Base-by-base conservation (phyloP, 2,329 filamentous ascomycete species). In the Fusarium graminum region DNA sequence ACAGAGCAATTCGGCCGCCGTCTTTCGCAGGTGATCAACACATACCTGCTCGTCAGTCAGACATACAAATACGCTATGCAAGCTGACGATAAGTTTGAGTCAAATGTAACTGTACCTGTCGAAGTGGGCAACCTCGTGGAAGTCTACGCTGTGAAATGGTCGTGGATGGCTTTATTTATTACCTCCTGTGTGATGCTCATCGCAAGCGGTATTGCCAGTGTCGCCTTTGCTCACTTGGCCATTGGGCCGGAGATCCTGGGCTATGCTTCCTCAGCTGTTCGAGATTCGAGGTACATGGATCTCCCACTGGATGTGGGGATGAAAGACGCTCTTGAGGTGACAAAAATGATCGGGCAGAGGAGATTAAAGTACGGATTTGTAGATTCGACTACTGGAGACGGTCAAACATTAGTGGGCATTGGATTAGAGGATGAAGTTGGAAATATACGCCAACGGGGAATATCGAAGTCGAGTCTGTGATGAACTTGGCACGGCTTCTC, bases 161-260 rank as follows among this genome's bases (percentile, higher is more conserved):
- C 22, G 1, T 67, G 58, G 62, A 36, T 38, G 4, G 14, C 5
- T 1, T 4, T 54, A 1, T 57, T 60, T 12, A 6, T 57, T 12
- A 10, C 42, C 0, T 64, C 59, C 3, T 59, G 44, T 9, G 10
- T 41, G 0, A 32, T 55, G 2, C 45, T 67, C 1, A 2, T 52
- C 0, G 8, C 28, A 1, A 39, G 59, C 2, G 49, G 63, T 3
- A 25, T 57, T 1, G 19, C n/a, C 2, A 28, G 45, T 6, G n/a
- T 25, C 0, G 8, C 4, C 1, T 38, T 49, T 12, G 45, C 32
- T 4, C 25, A 49, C 5, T 4, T 49, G 1, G 45, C 45, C 2
- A 11, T 38, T 8, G 45, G 45, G 4, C 45, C 32, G 2, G 22
- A 39, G 16, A 8, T 29, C 0, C 45, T 47, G 26, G 45, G 45